Evolutionary conservation across 495 filamentous ascomycete species (phyloP), one percentile per base, ranked within the genome.

Genomic region (Hyaloscypha variabilis): DNA sequence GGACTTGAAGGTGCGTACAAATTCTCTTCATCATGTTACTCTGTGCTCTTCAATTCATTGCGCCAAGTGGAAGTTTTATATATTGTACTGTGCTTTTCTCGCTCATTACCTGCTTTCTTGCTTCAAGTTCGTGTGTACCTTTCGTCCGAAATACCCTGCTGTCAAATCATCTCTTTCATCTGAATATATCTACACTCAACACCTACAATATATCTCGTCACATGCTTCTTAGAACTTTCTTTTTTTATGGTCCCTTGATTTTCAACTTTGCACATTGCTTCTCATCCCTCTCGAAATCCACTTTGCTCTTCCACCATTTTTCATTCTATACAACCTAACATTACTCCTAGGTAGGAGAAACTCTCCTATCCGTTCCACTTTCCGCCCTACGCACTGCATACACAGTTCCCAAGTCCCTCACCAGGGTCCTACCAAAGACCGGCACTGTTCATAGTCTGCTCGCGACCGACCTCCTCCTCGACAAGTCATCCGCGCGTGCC

Each of bases 381-480:
- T 72, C 78, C 17, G 80, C 82, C 19, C 85, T 96, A 53, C 73
- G 92, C 21, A 91, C 85, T 14, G 68, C 83, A 54, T 78, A 88
- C 31, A 82, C 81, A 2, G 78, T 92, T 26, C 88, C 88, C 8
- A 77, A 79, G 26, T 62, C 75, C 31, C 73, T 82, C 26, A 79
- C 85, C n/a, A 73, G 63, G 21, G 74, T 80, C 8, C 72, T 84
- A 17, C 76, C 80, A 25, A 79, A 76, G 58, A 85, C 86, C n/a
- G 14, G 11, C 36, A 83, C 83, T 1, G 82, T 90, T 28, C 90
- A 94, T 66, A 88, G 87, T 5, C 77, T 91, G 19, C 79, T 92
- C 8, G 89, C 92, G n/a, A 84, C 88, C 1, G 89, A 85, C 63
- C 77, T 96, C 8, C 83, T 87, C 25, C 79, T 88, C 3, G 78